Conservation (phyloP, 106 monocot genomes). For the Dendrobium officinale region DNA sequence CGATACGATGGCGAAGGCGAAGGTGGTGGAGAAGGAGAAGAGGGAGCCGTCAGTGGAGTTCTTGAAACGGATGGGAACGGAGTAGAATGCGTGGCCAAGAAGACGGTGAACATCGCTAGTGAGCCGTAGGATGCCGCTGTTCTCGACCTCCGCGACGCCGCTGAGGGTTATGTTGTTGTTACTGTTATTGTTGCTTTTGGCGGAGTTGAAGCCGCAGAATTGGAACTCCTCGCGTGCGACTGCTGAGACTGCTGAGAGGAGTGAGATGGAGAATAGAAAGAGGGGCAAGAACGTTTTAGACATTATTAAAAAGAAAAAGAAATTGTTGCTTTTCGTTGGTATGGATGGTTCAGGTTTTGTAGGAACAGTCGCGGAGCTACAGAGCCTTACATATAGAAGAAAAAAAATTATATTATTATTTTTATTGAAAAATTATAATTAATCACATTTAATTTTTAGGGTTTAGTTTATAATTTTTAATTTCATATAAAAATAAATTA, state of each 20-base stretch:
- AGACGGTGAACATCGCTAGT: constrained; percentile 10
- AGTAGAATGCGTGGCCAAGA: constrained; percentile 19
- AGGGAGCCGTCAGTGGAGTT: constrained; percentile 1
- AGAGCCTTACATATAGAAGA: too few species aligned
- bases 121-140: constrained; percentile 13
- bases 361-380: neutral
- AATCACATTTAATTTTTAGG: too few species aligned
- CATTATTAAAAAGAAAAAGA: neutral
- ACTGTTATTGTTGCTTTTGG: constrained; percentile 3
- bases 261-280: neutral
- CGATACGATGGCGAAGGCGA: constrained; percentile 13
- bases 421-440: too few species aligned
- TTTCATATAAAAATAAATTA: too few species aligned
- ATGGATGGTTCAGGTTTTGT: neutral
- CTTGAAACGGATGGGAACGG: constrained; percentile 14
- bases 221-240: neutral
- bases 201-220: constrained; percentile 2
- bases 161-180: constrained; percentile 7
- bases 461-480: too few species aligned
- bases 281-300: neutral
- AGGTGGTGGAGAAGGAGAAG: constrained; percentile 16
- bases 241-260: neutral
- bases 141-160: constrained; percentile 8
- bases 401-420: too few species aligned
- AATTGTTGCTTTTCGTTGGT: neutral